Percentiles rank a stretch among this genome's conserved stretches.
phyloP scores from a whole-genome alignment of 176 grass and related monocot genomes.

The Calamus simplicifolius region DNA sequence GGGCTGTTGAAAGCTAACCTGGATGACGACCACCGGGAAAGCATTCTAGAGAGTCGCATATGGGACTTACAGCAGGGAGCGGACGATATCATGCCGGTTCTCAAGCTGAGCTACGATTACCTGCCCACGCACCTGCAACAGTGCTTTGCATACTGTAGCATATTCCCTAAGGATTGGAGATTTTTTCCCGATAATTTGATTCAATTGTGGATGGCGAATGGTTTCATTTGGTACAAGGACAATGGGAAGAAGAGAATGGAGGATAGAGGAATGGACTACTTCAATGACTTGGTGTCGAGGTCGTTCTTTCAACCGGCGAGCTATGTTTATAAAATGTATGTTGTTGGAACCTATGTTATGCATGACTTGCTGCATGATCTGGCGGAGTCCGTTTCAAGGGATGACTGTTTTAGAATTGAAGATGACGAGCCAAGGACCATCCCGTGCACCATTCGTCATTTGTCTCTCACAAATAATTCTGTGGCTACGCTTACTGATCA shows the following conservation, averaged over 20 bases:
- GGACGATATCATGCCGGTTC: conserved; percentile 51
- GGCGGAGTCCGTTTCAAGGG: too few relatives aligned
- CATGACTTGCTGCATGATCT: conserved; percentile 58
- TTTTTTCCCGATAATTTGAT: conserved; percentile 31
- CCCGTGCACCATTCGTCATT: conserved; percentile 38
- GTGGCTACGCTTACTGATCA: conserved; percentile 5
- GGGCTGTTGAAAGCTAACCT: too few relatives aligned
- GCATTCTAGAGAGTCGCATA: too few relatives aligned
- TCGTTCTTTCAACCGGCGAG: conserved; percentile 70
- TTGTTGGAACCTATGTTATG: conserved; percentile 31
- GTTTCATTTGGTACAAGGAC: conserved; percentile 22
- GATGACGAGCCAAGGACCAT: conserved; percentile 20
- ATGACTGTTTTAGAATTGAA: conserved; percentile 40
- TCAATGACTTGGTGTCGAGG: conserved; percentile 44
- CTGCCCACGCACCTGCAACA: conserved; percentile 38
- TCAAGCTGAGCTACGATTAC: conserved; percentile 52
- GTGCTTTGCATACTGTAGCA: conserved; percentile 59
- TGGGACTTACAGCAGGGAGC: too few relatives aligned
- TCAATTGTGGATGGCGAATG: conserved; percentile 64
- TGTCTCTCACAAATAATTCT: conserved; percentile 21
- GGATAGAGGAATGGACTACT: conserved; percentile 24
- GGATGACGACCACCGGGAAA: too few relatives aligned
- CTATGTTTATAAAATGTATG: too few relatives aligned
- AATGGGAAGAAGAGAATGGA: conserved; percentile 18
- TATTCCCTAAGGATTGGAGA: conserved; percentile 44